Base-by-base conservation (phyloP, 2,329 filamentous ascomycete genomes). In the Blastomyces gilchristii region DNA sequence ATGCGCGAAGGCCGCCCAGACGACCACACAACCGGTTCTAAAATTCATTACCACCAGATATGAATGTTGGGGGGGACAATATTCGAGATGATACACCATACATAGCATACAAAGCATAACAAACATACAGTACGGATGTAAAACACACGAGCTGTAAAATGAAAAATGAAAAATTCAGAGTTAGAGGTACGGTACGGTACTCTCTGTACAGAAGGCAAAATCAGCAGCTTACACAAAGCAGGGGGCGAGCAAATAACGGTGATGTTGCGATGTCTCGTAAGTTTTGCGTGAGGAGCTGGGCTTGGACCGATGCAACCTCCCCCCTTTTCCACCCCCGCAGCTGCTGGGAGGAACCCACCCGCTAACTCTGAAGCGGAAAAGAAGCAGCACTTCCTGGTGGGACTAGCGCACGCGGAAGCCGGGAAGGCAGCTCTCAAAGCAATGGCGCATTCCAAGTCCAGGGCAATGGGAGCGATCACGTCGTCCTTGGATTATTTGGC, bases 341-440 rank as follows among this genome's bases (percentile, higher is more conserved):
- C 53, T 39, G 34, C 53, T 39, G 54, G 8, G 18, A 41, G 34
- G 37, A 58, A 56, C 31, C 53, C 53, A 37, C 53, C 34, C 2
- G 12, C 34, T 39, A 56, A 41, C 53, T 25, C 14, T 9, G 18
- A 12, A 56, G 8, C 4, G 28, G 16, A 11, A 6, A 18, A 14
- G 14, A 22, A 39, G 39, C 3, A 4, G 37, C 54, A 28, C 16
- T 4, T 16, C 0, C 16, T 14, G 12, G 57, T 57, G 53, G 41
- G 25, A 1, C 43, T 59, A 59, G 58, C 43, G 25, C 22, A 28
- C 25, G 58, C 58, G 58, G 58, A 59, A 59, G 58, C 39, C 58
- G 58, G 58, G 43, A 59, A 59, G 6, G 2, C 16, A 12, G 43
- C 9, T 34, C 43, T 37, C 49, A 59, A 31, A 49, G 43, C 8